Evolutionary conservation across 176 grass and related monocot genomes (phyloP).

Genomic region (Stipa capillata): DNA sequence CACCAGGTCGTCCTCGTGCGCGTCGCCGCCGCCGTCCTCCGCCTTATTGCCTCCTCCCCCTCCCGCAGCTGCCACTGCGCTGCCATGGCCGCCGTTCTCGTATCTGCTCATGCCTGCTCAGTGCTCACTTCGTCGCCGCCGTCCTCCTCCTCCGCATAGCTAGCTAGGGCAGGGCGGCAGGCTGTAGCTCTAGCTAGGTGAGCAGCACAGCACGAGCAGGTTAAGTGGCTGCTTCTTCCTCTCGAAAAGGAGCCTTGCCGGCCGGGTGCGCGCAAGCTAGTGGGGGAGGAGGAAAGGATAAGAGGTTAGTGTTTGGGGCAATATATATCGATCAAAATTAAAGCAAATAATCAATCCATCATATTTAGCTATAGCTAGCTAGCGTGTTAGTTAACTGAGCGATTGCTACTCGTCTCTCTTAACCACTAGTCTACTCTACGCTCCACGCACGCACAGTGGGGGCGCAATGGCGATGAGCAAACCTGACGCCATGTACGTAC

Average conservation of each 20-base stretch:
- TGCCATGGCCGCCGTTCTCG: slow-evolving; percentile 18
- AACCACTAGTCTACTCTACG: slow-evolving; percentile 1
- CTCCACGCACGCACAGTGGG: neutral
- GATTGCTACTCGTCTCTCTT: neutral
- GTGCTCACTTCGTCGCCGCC: neutral
- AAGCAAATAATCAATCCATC: neutral
- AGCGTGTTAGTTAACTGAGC: neutral
- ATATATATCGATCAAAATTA: slow-evolving; percentile 25
- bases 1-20: slow-evolving; percentile 65
- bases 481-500: slow-evolving; percentile 31
- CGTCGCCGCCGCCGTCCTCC: slow-evolving; percentile 32
- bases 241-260: neutral
- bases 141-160: slow-evolving; percentile 10
- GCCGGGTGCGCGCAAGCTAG: slow-evolving; percentile 10
- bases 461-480: slow-evolving; percentile 18
- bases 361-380: neutral
- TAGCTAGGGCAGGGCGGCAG: slow-evolving; percentile 7
- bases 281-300: slow-evolving; percentile 27
- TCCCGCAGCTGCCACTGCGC: neutral
- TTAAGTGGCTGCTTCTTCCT: slow-evolving; percentile 19
- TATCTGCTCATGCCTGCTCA: slow-evolving; percentile 24
- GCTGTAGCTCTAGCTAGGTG: neutral
- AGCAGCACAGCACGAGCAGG: slow-evolving; percentile 26
- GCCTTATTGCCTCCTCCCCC: neutral
- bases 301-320: slow-evolving; percentile 26